Conservation (phyloP, 768 basidiomycete species). For the Suillus decipiens region DNA sequence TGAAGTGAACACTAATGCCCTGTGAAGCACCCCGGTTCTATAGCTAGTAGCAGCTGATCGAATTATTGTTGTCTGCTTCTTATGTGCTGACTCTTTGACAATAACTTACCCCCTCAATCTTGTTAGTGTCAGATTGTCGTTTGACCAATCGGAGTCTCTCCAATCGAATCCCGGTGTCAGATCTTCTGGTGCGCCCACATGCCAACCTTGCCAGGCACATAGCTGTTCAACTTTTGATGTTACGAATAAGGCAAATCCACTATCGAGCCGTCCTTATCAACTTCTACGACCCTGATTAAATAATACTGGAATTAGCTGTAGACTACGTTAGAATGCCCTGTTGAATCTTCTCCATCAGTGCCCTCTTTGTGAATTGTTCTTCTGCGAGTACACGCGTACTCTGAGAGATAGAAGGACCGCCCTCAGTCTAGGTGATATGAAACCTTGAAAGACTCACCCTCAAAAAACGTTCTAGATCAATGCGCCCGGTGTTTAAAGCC, state of each 20-base stretch:
- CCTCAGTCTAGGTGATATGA: conserved; percentile 20
- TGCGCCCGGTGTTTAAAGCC: conserved; percentile 85
- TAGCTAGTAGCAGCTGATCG: not conserved
- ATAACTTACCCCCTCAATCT: not conserved
- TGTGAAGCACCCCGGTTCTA: not conserved
- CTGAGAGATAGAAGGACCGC: conserved; percentile 39
- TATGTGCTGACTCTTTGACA: too few species aligned
- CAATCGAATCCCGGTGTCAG: not conserved
- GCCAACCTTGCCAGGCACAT: conserved; percentile 2
- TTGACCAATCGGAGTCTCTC: not conserved
- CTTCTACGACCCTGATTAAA: conserved; percentile 26
- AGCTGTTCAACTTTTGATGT: too few species aligned
- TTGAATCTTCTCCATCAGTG: conserved; percentile 89
- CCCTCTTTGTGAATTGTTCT: conserved; percentile 97
- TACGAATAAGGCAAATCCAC: conserved; percentile 38
- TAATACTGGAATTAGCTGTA: conserved; percentile 42
- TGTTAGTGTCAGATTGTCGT: not conserved
- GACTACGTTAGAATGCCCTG: conserved; percentile 52
- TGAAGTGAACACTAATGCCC: conserved; percentile 9
- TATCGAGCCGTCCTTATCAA: conserved; percentile 34
- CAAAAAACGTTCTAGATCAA: conserved; percentile 93
- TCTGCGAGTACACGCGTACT: conserved; percentile 85
- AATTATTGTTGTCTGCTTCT: conserved; percentile 6
- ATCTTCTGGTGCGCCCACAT: conserved; percentile 3
- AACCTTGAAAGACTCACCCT: conserved; percentile 54